Evolutionary conservation across 495 filamentous ascomycete species (phyloP).

Genomic region (Lasiosphaeriaceae sp.): DNA sequence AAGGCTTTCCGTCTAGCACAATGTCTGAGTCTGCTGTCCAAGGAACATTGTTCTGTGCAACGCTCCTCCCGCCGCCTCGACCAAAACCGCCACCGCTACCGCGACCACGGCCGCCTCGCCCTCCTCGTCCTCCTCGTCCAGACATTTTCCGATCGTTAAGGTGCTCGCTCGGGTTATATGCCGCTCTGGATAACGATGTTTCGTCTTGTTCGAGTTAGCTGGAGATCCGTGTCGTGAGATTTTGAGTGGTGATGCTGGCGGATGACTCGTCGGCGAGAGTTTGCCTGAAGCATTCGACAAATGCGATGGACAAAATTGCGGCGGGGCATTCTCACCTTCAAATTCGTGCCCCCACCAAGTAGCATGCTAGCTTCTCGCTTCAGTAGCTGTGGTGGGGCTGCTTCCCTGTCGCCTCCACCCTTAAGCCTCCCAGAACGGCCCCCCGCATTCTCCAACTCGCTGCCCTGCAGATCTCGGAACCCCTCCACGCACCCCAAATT

Average conservation of each 20-base stretch:
- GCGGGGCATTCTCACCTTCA: constrained; percentile 8
- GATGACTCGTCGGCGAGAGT: not conserved
- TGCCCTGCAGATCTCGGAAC: not conserved
- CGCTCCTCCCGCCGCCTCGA: constrained; percentile 26
- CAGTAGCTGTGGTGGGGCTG: not conserved
- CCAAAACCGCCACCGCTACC: constrained; percentile 33
- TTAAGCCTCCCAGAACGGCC: not conserved
- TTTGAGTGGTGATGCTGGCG: not conserved
- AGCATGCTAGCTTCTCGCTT: not conserved
- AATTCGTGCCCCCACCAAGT: not conserved
- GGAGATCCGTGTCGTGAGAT: not conserved
- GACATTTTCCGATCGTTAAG: constrained; percentile 19
- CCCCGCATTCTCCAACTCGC: not conserved
- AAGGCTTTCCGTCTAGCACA: constrained; percentile 37
- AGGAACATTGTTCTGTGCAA: constrained; percentile 27
- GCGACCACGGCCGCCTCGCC: constrained; percentile 32
- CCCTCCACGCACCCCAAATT: constrained; percentile 8
- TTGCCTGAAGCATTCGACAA: not conserved
- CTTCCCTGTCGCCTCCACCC: not conserved
- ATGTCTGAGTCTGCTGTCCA: constrained; percentile 29
- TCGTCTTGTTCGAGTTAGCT: not conserved
- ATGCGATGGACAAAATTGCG: constrained; percentile 3
- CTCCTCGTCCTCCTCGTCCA: constrained; percentile 32
- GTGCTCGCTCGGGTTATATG: not conserved
- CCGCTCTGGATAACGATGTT: not conserved